Evolutionary conservation across 208 protist species (phyloP), one percentile per base, ranked within the genome.

Genomic region (Trypanosoma theileri): DNA sequence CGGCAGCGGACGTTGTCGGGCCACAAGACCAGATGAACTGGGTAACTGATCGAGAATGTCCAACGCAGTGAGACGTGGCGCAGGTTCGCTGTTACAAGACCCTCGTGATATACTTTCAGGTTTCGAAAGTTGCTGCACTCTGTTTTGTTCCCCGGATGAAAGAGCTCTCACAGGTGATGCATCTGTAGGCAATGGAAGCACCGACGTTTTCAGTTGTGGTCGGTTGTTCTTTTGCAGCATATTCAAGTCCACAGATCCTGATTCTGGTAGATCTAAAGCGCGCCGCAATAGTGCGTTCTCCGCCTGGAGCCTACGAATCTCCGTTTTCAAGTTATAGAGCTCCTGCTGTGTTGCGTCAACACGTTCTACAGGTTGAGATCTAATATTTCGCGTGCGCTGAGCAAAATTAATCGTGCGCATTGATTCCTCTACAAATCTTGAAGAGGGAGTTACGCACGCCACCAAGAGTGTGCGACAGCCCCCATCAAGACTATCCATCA

Each of bases 401-500:
- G 88, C 91, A 70, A 91, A 96, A 57, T 88, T 69, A 22, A 96
- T 66, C 4, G 91, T 96, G 17, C 85, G 82, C 28, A 94, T 60
- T 24, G 91, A 93, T 70, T 96, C 88, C 35, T 91, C 86, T 21
- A 82, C 68, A 73, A 89, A 91, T 14, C 83, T 68, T 17, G 59
- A 67, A 51, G 80, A 82, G 12, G 92, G 92, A 19, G 87, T 91
- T 35, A 94, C 84, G 76, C 89, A 95, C 16, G 88, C 88, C n/a
- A 96, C 61, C 62, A 96, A 77, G 7, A 93, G 44, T 9, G 89
- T 92, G 24, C 75, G 75, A 52, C 80, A 85, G 54, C 84, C 77
- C 7, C 92, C 92, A 57, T 84, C 77, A 40, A 96, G 78, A 63
- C 82, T 88, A 57, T 95, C 86, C 84, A 93, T 94, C 21, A 96